Percentiles rank a stretch among this genome's conserved stretches.
Evolutionary conservation across 192 early-diverging fungal genomes (phyloP).

Genomic region (Podila epigama): DNA sequence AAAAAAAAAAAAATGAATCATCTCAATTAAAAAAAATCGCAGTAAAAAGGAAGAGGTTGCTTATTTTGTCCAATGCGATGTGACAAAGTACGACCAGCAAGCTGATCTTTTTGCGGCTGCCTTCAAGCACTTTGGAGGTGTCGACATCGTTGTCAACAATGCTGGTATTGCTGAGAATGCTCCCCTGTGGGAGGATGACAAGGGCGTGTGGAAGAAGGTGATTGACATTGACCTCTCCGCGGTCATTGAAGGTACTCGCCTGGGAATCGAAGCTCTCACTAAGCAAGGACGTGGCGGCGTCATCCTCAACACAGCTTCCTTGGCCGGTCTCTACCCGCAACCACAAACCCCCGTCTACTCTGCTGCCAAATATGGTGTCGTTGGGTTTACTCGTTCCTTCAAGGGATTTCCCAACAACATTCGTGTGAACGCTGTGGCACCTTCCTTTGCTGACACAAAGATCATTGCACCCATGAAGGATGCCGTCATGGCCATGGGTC

Average conservation of each 20-base stretch:
- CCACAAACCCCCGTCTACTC: conserved; percentile 73
- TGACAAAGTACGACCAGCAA: conserved; percentile 46
- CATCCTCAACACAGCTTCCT: conserved; percentile 79
- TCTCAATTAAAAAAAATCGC: background rate
- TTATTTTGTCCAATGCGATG: conserved; percentile 62
- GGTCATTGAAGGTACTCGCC: conserved; percentile 77
- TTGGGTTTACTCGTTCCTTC: conserved; percentile 65
- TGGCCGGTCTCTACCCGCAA: conserved; percentile 70
- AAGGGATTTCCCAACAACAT: conserved; percentile 55
- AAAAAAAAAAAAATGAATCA: too few relatives aligned
- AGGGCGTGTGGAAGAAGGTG: conserved; percentile 57
- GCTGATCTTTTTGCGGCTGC: conserved; percentile 49
- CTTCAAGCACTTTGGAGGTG: conserved; percentile 57
- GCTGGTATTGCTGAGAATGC: conserved; percentile 61
- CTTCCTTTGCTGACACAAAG: conserved; percentile 62
- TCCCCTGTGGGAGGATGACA: conserved; percentile 51
- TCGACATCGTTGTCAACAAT: conserved; percentile 72
- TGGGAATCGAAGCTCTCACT: conserved; percentile 68
- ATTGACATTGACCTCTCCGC: conserved; percentile 81
- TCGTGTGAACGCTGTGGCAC: conserved; percentile 71
- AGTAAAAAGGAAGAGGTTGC: conserved; percentile 50
- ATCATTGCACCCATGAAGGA: conserved; percentile 54
- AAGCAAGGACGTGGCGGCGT: conserved; percentile 56
- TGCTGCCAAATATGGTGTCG: conserved; percentile 79
- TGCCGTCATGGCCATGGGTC: conserved; percentile 22